Evolutionary conservation across 768 basidiomycete genomes (phyloP).

Genomic region (Jaapia argillacea): DNA sequence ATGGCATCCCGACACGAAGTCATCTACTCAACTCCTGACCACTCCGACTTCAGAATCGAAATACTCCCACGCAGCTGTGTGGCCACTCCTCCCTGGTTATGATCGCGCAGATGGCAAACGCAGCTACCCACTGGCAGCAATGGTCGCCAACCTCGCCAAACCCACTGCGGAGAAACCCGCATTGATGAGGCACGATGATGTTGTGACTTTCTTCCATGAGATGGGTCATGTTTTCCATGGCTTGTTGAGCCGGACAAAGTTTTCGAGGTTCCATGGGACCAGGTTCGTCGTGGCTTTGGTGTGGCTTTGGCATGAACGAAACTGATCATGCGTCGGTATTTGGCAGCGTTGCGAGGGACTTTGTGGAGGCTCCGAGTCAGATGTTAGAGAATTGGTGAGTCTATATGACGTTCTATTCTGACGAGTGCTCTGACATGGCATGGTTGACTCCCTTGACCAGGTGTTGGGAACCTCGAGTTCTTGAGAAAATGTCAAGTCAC

Average conservation of each 20-base stretch:
- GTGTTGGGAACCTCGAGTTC: conserved; percentile 78
- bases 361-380: conserved; percentile 85
- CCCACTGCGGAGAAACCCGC: conserved; percentile 73
- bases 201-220: conserved; percentile 89
- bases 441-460: conserved; percentile 15
- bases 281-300: conserved; percentile 28
- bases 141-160: conserved; percentile 91
- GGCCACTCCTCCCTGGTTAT: conserved; percentile 65
- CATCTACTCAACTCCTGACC: too few relatives aligned
- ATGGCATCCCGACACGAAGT: too few relatives aligned
- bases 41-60: conserved; percentile 46
- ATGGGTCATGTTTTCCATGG: conserved; percentile 51
- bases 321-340: too few relatives aligned
- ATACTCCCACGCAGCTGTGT: conserved; percentile 84
- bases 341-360: conserved; percentile 56
- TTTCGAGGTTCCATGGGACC: conserved; percentile 75
- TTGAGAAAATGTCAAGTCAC: conserved; percentile 73
- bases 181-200: conserved; percentile 80
- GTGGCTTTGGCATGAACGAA: too few relatives aligned
- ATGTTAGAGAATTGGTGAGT: conserved; percentile 85
- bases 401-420: too few relatives aligned
- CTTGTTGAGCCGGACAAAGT: conserved; percentile 60
- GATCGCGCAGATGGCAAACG: conserved; percentile 43
- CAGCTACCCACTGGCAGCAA: conserved; percentile 66
- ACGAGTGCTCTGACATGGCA: neutral